Evolutionary conservation across 768 basidiomycete genomes (phyloP), one percentile per base, ranked within the genome.

Genomic region (Suillus sp.): DNA sequence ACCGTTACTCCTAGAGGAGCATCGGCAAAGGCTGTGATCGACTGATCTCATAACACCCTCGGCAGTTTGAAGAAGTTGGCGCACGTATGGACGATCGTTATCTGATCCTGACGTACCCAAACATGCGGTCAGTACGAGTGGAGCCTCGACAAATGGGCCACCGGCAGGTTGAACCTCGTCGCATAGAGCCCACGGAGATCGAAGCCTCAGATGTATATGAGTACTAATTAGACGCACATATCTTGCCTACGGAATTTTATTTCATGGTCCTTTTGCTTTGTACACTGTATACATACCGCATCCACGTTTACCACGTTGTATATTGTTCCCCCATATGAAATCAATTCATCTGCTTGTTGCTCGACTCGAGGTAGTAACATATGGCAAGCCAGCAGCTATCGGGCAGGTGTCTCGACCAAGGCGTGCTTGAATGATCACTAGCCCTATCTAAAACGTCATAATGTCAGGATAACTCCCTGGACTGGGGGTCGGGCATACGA

Each of bases 61-160:
- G 27, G 40, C 43, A 92, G 90, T 91, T 91, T 64, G 88, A 90
- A 69, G 90, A 92, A 70, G 82, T 92, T 62, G 84, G 81, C 55
- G 89, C 88, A 7, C 81, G 85, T 37, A 87, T 88, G 82, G 85
- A 86, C 62, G 82, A 82, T 63, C 82, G 82, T 65, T 80, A 79
- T 63, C 80, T 92, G 37, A 82, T 81, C 64, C 73, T 92, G 69
- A 83, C 84, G 74, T 90, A 91, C 67, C 90, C 90, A 61, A 75
- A 75, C 64, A 75, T 75, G 74, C 74, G 75, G 51, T 75, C 71
- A 9, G 75, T 75, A 60, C 74, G 74, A 45, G 74, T 75, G 43
- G 75, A 75, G 27, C 74, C 75, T 37, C 72, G 75, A 50, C 66
- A 65, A 42, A 65, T 67, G 45, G 59, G 62, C 55, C 35, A 60